Conservation (phyloP, 805 yeast species). For the Candida palmyrensis region DNA sequence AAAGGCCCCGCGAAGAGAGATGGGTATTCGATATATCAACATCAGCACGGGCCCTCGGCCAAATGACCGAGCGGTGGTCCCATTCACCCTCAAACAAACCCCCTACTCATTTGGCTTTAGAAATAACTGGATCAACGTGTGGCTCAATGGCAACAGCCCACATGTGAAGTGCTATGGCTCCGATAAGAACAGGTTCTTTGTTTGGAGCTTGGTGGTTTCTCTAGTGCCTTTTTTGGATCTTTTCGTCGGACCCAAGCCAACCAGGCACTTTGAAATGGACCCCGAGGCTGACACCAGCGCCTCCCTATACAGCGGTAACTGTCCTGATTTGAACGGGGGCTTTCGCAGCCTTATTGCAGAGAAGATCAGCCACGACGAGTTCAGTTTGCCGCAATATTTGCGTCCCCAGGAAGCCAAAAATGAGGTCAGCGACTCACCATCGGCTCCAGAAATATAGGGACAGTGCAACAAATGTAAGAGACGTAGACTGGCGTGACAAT, state of each 20-base stretch:
- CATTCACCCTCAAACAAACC: conserved; percentile 20
- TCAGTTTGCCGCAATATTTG: not conserved
- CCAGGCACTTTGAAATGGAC: too few relatives aligned
- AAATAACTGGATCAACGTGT: conserved; percentile 31
- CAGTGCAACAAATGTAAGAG: too few relatives aligned
- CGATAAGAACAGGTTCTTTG: not conserved
- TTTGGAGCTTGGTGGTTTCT: not conserved
- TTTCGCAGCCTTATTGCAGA: conserved; percentile 6
- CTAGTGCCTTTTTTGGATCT: conserved; percentile 1
- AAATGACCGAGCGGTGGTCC: conserved; percentile 29
- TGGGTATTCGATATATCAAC: conserved; percentile 40
- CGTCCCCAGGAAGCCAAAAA: too few relatives aligned
- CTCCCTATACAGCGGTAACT: too few relatives aligned
- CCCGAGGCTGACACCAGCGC: too few relatives aligned
- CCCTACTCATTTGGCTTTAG: conserved; percentile 35
- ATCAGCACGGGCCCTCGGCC: conserved; percentile 21
- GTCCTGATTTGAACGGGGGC: conserved; percentile 6
- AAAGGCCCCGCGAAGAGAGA: conserved; percentile 15
- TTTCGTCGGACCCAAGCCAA: too few relatives aligned
- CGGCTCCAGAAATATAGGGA: too few relatives aligned
- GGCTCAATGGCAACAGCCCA: conserved; percentile 18
- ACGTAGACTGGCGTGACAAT: too few relatives aligned
- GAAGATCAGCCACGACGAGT: not conserved
- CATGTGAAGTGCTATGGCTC: not conserved
- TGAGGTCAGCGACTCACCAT: too few relatives aligned